Evolutionary conservation across 768 basidiomycete species (phyloP), one percentile per base, ranked within the genome.

Genomic region (Pleurotus djamor): DNA sequence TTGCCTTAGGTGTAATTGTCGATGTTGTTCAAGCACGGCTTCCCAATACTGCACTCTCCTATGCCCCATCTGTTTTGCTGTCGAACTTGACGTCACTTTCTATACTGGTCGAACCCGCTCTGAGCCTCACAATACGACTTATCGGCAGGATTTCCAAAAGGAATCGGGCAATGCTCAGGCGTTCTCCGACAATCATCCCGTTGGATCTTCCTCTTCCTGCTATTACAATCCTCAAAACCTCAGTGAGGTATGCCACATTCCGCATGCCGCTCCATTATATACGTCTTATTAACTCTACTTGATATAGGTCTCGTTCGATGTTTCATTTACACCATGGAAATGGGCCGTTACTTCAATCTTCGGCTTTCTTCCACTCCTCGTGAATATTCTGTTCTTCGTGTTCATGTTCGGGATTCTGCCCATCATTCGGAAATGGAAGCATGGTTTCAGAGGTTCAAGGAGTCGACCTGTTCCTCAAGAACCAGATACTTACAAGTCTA

Each of bases 331-430:
- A 7, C 17, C 49, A 6, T 66, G 65, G 65, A 66, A 62, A 59
- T 66, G 63, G 65, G 65, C 45, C 2, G 58, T 66, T 44, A 60
- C 63, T 10, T 28, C 65, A 2, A 32, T 66, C 7, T 66, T 66
- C 48, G 65, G 65, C 5, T 64, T 66, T 14, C 48, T 66, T 0
- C 65, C 65, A 2, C 17, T 64, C 4, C 10, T 59, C 38, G 7
- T 64, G 4, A 47, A 55, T n/a, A 41, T 64, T 12, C 35, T 43
- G 16, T 12, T 61, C 35, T 59, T 62, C 32, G 59, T 57, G 4
- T n/a, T 41, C 38, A 14, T 56, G 28, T 44, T 16, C 10, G 54
- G 14, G 5, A 44, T 44, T 32, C 37, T 56, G 17, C 54, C 54
- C 12, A 38, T 38, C n/a, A 41, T 13, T 14, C 54, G 41, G 14